Conservation (phyloP, 2,329 filamentous ascomycete species). For the Epicoccum sorghinum region DNA sequence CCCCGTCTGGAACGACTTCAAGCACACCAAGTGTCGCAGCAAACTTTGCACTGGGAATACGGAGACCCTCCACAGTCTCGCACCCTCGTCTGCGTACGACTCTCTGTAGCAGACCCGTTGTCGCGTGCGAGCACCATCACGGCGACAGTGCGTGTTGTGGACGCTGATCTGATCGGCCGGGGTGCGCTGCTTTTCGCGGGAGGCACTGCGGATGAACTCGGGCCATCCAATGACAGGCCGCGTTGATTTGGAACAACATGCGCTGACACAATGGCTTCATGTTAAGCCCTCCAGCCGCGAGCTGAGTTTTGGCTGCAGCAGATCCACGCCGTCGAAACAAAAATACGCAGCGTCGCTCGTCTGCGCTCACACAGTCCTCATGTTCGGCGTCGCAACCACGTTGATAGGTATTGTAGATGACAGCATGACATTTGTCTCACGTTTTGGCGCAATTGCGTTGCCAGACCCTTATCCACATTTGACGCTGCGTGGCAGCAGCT, state of each 20-base stretch:
- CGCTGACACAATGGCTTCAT: constrained; percentile 3
- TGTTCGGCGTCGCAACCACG: constrained; percentile 3
- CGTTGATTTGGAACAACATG: background rate
- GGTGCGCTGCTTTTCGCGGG: background rate
- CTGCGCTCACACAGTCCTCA: background rate
- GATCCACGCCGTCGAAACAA: constrained; percentile 3
- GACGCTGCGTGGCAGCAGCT: background rate
- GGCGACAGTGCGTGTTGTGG: background rate
- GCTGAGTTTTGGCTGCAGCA: background rate
- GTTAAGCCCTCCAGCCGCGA: background rate
- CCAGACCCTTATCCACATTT: background rate
- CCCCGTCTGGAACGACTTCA: background rate
- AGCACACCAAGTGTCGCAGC: background rate
- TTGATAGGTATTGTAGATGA: background rate
- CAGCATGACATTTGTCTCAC: constrained; percentile 3
- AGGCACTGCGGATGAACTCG: constrained; percentile 4
- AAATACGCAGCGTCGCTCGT: background rate
- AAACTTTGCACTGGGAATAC: background rate
- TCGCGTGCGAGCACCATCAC: background rate
- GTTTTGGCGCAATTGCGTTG: background rate
- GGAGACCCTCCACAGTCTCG: background rate
- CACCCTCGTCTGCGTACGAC: background rate
- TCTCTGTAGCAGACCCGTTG: background rate
- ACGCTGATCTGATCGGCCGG: constrained; percentile 1
- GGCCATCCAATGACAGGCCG: background rate